Evolutionary conservation across 176 grass and related monocot species (phyloP), one percentile per base, ranked within the genome.

Genomic region (Eremochloa ophiuroides): DNA sequence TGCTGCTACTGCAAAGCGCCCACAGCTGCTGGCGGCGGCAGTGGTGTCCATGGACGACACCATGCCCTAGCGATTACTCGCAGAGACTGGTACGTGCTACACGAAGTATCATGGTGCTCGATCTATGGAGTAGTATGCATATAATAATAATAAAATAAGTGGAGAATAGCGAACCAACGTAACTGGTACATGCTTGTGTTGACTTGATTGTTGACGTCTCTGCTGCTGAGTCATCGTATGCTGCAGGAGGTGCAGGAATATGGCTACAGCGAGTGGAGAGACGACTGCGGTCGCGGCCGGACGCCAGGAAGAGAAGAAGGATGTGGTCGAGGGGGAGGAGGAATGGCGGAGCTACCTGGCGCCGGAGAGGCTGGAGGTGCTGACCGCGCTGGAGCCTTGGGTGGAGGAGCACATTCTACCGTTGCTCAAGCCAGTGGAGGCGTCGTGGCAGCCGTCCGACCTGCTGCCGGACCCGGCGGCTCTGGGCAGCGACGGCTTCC

Each of bases 371-470:
- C 84, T 80, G 6, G 89, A 87, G 68, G 70, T 95, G 74, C 87
- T 95, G 55, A 18, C 48, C 4, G 74, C 83, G 31, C 69, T 95
- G 46, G 93, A 95, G 64, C 82, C 78, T 10, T 95, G 93, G 89
- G 89, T 85, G 39, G 44, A 84, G 62, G 34, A 29, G 12, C 29
- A 61, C 64, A 69, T 90, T 47, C 79, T 95, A 22, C 93, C 93
- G 44, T 64, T 95, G 28, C 86, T 95, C 56, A 88, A 90, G 69
- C 82, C 93, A 2, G 87, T 88, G 48, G 93, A 92, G 31, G 15
- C 67, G 43, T 85, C 85, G 59, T 95, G 93, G 93, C 93, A 95
- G 59, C 90, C 93, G 41, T 66, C 90, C 0, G 90, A 95, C 74
- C 42, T 95, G 50, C 75, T 95, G 12, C 93, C 93, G 1, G 87